Evolutionary conservation across 2,329 filamentous ascomycete species (phyloP), one percentile per base, ranked within the genome.

Genomic region (Nigrospora osmanthi): DNA sequence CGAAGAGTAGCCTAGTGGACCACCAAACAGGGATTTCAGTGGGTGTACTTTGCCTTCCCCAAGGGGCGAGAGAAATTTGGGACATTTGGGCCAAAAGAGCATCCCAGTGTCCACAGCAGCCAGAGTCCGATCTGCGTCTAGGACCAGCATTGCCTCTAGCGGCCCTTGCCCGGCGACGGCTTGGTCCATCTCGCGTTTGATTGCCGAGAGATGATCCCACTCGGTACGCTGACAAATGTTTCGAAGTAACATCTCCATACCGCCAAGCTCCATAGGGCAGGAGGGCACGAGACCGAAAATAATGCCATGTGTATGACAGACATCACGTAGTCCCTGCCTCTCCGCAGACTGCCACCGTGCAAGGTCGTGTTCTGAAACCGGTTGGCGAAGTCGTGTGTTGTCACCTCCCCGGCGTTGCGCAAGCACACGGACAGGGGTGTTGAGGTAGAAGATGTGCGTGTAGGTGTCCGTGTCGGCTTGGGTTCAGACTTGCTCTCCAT

Each of bases 1-100:
- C n/a, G n/a, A n/a, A n/a, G n/a, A n/a, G n/a, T n/a, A n/a, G n/a
- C n/a, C n/a, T n/a, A n/a, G n/a, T n/a, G n/a, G n/a, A n/a, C n/a
- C n/a, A n/a, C n/a, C n/a, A n/a, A n/a, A n/a, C n/a, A n/a, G n/a
- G n/a, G n/a, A n/a, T n/a, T n/a, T n/a, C n/a, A n/a, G n/a, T n/a
- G n/a, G n/a, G n/a, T n/a, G n/a, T n/a, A n/a, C n/a, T n/a, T n/a
- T n/a, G n/a, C n/a, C n/a, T n/a, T n/a, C n/a, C n/a, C n/a, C n/a
- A n/a, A n/a, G n/a, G n/a, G n/a, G n/a, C n/a, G n/a, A n/a, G n/a
- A n/a, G n/a, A n/a, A n/a, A n/a, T n/a, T n/a, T n/a, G n/a, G n/a
- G n/a, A n/a, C n/a, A n/a, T n/a, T n/a, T n/a, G n/a, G n/a, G 11
- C 75, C 73, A 81, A 56, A 80, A 80, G 43, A 76, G 35, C 0